Conservation (phyloP, 352 stramenopile species). For the Phytopythium aichiense region DNA sequence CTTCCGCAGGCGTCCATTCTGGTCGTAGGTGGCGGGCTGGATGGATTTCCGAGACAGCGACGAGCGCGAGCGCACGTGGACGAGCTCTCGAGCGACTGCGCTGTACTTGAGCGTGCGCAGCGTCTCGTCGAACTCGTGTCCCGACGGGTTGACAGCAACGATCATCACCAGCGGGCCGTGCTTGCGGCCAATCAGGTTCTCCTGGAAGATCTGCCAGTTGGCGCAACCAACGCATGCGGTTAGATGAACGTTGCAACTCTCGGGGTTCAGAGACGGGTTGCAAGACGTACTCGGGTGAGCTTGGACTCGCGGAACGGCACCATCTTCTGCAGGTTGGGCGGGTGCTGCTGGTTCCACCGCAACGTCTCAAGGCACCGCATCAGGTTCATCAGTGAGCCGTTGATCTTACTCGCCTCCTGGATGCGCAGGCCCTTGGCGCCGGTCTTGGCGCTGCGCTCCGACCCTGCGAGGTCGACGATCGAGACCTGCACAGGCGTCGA, state of each 20-base stretch:
- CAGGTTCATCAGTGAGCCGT: conserved; percentile 97
- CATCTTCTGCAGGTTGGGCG: conserved; percentile 72
- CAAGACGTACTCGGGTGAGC: conserved; percentile 72
- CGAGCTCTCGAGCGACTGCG: conserved; percentile 88
- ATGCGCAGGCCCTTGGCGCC: conserved; percentile 85
- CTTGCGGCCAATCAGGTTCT: conserved; percentile 87
- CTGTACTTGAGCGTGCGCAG: conserved; percentile 95
- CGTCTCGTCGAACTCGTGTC: conserved; percentile 95
- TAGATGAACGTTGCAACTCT: background rate
- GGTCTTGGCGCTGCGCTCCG: conserved; percentile 69
- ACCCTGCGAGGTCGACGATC: conserved; percentile 95
- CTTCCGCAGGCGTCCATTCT: conserved; percentile 48
- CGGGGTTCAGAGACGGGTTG: background rate
- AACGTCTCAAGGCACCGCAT: conserved; percentile 96
- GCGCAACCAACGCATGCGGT: background rate
- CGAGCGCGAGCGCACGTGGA: conserved; percentile 40
- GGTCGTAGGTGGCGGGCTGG: conserved; percentile 39
- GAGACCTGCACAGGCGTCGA: conserved; percentile 49
- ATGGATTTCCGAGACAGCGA: conserved; percentile 33
- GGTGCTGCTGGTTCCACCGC: conserved; percentile 88
- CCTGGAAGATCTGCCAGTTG: conserved; percentile 88
- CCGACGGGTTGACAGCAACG: conserved; percentile 93
- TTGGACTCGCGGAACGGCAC: conserved; percentile 98
- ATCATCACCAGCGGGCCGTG: conserved; percentile 94
- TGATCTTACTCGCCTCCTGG: conserved; percentile 98